Base-by-base conservation (phyloP, 1,139 yeast species). In the Pichia terricola region DNA sequence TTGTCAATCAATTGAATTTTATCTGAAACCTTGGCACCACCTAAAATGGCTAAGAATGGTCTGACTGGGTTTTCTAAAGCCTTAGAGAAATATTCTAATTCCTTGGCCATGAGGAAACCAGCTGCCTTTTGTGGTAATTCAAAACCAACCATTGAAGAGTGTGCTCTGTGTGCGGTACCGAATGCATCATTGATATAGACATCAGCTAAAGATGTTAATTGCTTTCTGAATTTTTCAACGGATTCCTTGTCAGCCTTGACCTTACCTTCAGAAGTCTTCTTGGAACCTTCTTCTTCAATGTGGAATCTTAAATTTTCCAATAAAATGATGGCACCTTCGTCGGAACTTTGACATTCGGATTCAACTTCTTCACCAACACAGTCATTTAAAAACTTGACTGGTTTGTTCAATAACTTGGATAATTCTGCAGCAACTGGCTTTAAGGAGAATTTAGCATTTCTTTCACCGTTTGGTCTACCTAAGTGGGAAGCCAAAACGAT, bases 121-220 rank as follows among this genome's bases (percentile, higher is more conserved):
- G 96, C 82, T 59, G 96, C 97, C 71, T 87, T 84, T 72, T 86
- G 87, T 50, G 91, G 89, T 59, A 87, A 77, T 59, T 89, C 87
- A 57, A 89, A 73, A 61, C 97, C 97, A 62, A 91, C 97, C 87
- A 91, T 88, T 41, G 97, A 89, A 43, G 96, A 87, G 75, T 89
- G 97, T 52, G 97, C 97, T 75, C 97, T 86, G 81, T 89, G 97
- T 45, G 96, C 95, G 54, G 97, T 91, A 65, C 97, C 97, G 62
- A 89, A 89, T 48, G 97, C 97, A 67, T 89, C 97, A 69, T 89
- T 89, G 66, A 89, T 80, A 73, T 89, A 89, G 55, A 89, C 95
- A 61, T 89, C 97, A 55, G 96, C 96, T 62, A 89, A 75, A 48
- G 84, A 69, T 60, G 95, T 84, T 71, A 89, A 79, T 63, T 83